phyloP scores from a whole-genome alignment of 23 red algal species.

The Gracilariopsis chorda region DNA sequence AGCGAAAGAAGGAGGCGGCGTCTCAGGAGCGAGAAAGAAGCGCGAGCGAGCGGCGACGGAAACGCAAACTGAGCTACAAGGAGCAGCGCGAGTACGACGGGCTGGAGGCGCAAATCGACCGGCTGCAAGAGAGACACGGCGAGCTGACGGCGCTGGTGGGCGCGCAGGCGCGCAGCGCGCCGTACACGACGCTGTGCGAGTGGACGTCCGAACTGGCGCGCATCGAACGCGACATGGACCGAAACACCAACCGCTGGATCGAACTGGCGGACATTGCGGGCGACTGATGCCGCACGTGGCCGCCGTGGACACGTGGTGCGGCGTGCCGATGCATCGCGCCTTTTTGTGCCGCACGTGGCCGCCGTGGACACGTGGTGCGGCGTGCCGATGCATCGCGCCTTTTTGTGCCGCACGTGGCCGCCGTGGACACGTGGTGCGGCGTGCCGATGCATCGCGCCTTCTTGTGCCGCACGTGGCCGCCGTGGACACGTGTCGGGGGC shows the following conservation, averaged over 20 bases:
- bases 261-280: constrained; percentile 50
- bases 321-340: neutral
- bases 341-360: neutral
- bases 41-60: neutral
- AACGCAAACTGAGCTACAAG: constrained; percentile 52
- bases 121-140: constrained; percentile 11
- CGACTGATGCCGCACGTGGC: neutral
- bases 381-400: neutral
- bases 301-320: too few relatives aligned
- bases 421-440: neutral
- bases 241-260: constrained; percentile 77
- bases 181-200: constrained; percentile 22
- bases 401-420: neutral
- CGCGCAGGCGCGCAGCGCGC: neutral
- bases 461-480: neutral
- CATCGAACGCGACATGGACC: constrained; percentile 32
- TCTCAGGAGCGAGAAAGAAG: neutral
- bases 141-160: neutral
- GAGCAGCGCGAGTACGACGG: constrained; percentile 59
- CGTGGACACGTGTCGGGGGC: neutral
- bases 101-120: constrained; percentile 65
- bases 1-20: neutral
- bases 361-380: neutral
- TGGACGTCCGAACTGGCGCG: constrained; percentile 45
- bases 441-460: neutral